phyloP scores from a whole-genome alignment of 1,284 basidiomycete species.

The Meira miltonrushii region DNA sequence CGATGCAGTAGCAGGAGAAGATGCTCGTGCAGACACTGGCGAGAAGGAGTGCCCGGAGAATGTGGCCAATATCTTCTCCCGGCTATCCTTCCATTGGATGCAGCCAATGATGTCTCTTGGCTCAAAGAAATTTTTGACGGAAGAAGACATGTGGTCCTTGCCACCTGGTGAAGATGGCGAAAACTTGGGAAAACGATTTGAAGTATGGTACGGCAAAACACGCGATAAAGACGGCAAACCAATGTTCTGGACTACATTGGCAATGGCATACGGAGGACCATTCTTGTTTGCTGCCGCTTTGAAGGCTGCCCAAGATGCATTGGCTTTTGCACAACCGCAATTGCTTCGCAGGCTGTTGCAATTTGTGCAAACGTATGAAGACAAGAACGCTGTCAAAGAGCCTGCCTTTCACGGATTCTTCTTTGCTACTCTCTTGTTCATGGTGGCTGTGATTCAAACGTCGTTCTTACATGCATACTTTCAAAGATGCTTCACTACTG shows the following conservation, averaged over 20 bases:
- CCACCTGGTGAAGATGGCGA: constrained; percentile 65
- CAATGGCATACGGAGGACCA: constrained; percentile 65
- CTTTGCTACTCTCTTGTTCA: constrained; percentile 59
- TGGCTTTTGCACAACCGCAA: constrained; percentile 84
- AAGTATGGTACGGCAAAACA: constrained; percentile 34
- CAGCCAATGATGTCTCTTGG: constrained; percentile 63
- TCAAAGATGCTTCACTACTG: constrained; percentile 72
- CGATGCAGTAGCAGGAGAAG: constrained; percentile 16
- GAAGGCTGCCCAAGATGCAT: constrained; percentile 72
- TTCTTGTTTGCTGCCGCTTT: constrained; percentile 63
- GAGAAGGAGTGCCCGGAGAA: constrained; percentile 66
- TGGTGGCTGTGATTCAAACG: constrained; percentile 69
- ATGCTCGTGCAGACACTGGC: constrained; percentile 49
- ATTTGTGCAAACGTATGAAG: constrained; percentile 58
- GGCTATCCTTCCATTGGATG: constrained; percentile 68
- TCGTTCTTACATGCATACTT: constrained; percentile 86
- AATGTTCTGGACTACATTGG: constrained; percentile 26
- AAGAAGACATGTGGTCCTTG: constrained; percentile 54
- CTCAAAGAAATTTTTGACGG: constrained; percentile 47
- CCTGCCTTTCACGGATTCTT: constrained; percentile 52
- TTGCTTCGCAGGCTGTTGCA: constrained; percentile 72
- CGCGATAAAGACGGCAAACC: constrained; percentile 15
- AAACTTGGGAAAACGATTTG: constrained; percentile 65
- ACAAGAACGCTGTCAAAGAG: constrained; percentile 6
- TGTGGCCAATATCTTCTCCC: constrained; percentile 75